These are phyloP conservation scores for Rhododendron vialii DNA, from an alignment of 148 eudicot species.

Conservation along the genomic window DNA sequence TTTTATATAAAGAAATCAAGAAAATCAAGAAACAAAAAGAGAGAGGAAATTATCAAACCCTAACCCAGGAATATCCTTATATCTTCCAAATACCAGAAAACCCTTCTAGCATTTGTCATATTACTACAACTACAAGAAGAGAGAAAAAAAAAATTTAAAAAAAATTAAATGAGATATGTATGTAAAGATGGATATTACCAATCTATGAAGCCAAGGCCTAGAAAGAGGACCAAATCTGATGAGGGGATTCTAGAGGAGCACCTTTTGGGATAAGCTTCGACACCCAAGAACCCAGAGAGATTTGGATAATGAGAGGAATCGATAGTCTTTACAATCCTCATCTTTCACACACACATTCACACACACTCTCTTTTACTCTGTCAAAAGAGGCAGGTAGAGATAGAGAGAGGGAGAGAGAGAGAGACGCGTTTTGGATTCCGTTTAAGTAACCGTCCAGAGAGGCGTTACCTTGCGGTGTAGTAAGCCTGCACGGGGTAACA, in stretches of 20 bases:
- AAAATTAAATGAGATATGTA: not conserved
- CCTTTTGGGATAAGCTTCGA: slow-evolving; percentile 58
- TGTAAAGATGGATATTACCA: slow-evolving; percentile 22
- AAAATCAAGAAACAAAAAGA: not conserved
- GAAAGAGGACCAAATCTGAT: slow-evolving; percentile 50
- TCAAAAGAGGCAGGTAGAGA: not conserved
- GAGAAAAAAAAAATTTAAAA: not conserved
- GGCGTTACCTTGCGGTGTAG: not conserved
- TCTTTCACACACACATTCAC: not conserved
- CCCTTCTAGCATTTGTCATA: not conserved
- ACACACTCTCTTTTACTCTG: not conserved
- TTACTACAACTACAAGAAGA: not conserved
- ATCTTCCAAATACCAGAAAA: slow-evolving; percentile 21
- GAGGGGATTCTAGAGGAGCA: slow-evolving; percentile 52
- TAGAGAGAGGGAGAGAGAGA: not conserved
- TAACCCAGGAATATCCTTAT: slow-evolving; percentile 23
- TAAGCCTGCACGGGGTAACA: slow-evolving; percentile 4
- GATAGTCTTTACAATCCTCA: slow-evolving; percentile 29
- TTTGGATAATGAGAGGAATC: slow-evolving; percentile 26
- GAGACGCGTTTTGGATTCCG: not conserved
- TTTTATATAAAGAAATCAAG: not conserved
- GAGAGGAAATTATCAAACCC: slow-evolving; percentile 18
- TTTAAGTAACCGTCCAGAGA: not conserved
- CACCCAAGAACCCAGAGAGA: slow-evolving; percentile 34
- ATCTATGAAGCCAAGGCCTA: slow-evolving; percentile 61